Conservation (phyloP, 192 early-diverging fungal genomes). For the Mortierella hygrophila region DNA sequence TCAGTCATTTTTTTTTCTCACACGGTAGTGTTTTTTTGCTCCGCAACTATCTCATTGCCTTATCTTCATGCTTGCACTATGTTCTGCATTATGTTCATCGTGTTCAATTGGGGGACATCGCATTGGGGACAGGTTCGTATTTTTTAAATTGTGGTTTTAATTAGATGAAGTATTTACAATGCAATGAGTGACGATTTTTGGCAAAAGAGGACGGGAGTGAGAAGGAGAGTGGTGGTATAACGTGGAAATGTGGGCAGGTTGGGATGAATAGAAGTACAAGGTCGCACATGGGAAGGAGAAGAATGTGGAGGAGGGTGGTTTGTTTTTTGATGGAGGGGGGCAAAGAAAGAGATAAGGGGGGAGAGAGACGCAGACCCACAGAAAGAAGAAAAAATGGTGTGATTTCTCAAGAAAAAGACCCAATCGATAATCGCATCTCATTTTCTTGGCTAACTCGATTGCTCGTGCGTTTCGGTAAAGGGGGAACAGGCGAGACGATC, state of each 20-base stretch:
- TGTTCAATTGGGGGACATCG: neutral
- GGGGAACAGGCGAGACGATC: neutral
- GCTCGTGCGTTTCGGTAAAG: slow-evolving; percentile 2
- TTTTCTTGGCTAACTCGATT: neutral
- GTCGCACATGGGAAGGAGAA: neutral
- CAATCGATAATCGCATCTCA: slow-evolving; percentile 2
- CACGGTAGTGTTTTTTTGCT: too few species aligned
- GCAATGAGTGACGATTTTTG: neutral
- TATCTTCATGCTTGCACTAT: too few species aligned
- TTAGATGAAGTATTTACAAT: slow-evolving; percentile 12
- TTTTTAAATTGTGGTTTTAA: neutral
- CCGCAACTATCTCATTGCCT: too few species aligned
- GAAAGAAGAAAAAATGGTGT: slow-evolving; percentile 4
- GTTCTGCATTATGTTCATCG: neutral
- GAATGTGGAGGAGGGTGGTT: neutral
- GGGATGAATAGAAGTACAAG: neutral
- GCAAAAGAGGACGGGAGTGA: neutral
- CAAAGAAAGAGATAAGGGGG: neutral
- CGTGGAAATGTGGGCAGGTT: neutral
- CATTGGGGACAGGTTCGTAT: neutral
- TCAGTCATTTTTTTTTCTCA: too few species aligned
- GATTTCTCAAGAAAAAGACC: neutral
- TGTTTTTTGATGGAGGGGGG: neutral
- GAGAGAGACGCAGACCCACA: neutral
- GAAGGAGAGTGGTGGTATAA: slow-evolving; percentile 1